phyloP scores from a whole-genome alignment of 2,329 filamentous ascomycete genomes.

The Paecilomyces variotii region DNA sequence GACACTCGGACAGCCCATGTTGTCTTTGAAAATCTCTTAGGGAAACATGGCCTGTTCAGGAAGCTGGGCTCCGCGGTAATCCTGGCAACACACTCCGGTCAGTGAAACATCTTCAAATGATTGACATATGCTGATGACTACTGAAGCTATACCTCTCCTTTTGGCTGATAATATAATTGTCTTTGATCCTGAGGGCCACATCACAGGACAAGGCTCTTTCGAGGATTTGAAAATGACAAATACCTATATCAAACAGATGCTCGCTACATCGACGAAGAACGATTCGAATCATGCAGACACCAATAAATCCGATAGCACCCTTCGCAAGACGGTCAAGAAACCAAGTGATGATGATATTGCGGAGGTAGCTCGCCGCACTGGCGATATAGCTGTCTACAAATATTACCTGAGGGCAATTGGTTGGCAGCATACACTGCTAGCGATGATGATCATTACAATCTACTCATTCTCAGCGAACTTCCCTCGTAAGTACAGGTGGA shows the following conservation, averaged over 20 bases:
- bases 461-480: constrained; percentile 3
- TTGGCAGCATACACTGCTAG: constrained; percentile 1
- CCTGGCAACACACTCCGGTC: constrained; percentile 4
- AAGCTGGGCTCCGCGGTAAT: constrained; percentile 1
- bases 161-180: neutral
- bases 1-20: neutral
- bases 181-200: neutral
- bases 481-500: neutral
- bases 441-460: constrained; percentile 1
- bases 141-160: neutral
- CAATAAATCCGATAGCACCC: neutral
- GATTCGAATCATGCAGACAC: neutral
- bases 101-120: neutral
- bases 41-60: constrained; percentile 1
- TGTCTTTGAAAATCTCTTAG: constrained; percentile 1
- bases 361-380: constrained; percentile 4
- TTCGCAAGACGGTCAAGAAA: neutral
- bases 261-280: neutral
- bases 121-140: neutral
- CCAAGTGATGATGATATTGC: constrained; percentile 2
- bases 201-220: neutral
- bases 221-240: neutral
- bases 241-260: neutral
- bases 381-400: constrained; percentile 5
- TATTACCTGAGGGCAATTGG: constrained; percentile 6